Conservation (phyloP, 2,329 filamentous ascomycete species). For the Ceratocystis albifundus region DNA sequence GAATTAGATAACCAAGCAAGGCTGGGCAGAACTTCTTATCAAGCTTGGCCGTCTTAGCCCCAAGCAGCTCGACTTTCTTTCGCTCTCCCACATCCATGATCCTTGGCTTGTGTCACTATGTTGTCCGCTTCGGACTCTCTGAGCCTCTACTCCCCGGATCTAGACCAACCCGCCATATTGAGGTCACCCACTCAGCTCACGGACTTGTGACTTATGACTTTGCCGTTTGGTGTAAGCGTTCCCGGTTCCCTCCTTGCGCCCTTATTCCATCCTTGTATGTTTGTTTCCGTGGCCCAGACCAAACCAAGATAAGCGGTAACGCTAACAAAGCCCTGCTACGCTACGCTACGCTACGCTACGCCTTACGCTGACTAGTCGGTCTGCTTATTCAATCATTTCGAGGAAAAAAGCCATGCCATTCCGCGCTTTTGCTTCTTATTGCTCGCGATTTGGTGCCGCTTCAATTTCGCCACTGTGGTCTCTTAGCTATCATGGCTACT, state of each 20-base stretch:
- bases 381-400: neutral
- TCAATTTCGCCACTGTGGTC: constrained; percentile 1
- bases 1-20: neutral
- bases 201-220: neutral
- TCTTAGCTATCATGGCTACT: neutral
- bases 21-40: neutral
- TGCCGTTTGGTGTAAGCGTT: constrained; percentile 7
- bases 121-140: neutral
- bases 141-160: neutral
- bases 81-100: neutral
- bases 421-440: neutral
- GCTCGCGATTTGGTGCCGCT: neutral
- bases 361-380: too few species aligned
- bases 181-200: neutral
- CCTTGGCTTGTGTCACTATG: neutral
- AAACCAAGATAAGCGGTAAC: neutral
- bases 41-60: neutral
- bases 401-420: neutral
- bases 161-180: neutral
- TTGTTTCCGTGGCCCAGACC: neutral
- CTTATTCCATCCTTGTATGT: neutral
- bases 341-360: neutral
- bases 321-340: neutral
- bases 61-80: neutral
- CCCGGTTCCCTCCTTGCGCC: neutral